Base-by-base conservation (phyloP, 768 basidiomycete species). In the Agaricus sinodeliciosus region DNA sequence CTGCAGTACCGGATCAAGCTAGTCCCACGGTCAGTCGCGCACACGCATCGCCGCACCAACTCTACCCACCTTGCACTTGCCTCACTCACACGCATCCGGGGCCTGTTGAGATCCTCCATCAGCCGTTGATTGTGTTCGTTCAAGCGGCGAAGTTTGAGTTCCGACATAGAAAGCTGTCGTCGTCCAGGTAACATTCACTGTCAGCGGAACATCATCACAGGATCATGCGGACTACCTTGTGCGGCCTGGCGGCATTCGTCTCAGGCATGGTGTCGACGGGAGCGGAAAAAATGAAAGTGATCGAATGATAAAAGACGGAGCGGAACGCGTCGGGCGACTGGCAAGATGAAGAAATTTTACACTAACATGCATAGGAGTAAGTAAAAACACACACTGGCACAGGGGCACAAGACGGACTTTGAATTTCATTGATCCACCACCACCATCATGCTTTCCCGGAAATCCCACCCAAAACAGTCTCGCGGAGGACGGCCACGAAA, bases 1-100 rank as follows among this genome's bases (percentile, higher is more conserved):
- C 91, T 92, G 79, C 92, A 94, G 67, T 91, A 96, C 43, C 87
- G 85, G 63, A 98, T 94, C 60, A 98, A 69, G 65, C 94, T 97
- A 66, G 52, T 35, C 49, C 12, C 34, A 28, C 4, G 37, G 34
- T 57, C 22, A 50, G 31, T 58, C 22, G 18, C 51, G 46, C n/a
- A n/a, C 41, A 25, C 25, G 12, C 50, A 25, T 26, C 22, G 40
- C 48, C 48, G 37, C 16, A 2, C 15, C 49, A 22, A 25, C 41
- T 16, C 9, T 4, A 73, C 84, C 58, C 60, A 92, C 92, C 84
- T 90, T 60, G 86, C 76, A 63, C 85, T 87, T 36, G 94, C 94
- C 70, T 96, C 93, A 64, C 91, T 94, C 57, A 97, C 89, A 59
- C 87, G 75, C 62, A 94, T 82, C 63, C 94, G 77, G n/a, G 92